Evolutionary conservation across 371 early-diverging fungal genomes (phyloP).

Genomic region (Lichtheimia ornata): DNA sequence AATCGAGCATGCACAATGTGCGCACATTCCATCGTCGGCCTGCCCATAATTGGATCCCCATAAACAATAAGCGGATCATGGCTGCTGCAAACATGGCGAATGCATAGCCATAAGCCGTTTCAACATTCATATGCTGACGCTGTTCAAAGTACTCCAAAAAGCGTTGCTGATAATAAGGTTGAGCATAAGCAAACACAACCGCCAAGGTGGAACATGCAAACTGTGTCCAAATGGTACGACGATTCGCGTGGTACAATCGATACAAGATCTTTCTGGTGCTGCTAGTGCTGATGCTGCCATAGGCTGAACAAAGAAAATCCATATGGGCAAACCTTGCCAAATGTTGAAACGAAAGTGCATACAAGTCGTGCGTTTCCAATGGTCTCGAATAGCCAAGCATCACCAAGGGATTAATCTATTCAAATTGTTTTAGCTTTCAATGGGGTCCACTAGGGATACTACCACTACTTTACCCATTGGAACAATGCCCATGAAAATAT

Average conservation of each 20-base stretch:
- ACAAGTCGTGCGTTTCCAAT: constrained; percentile 26
- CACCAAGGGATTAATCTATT: constrained; percentile 38
- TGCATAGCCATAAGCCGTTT: constrained; percentile 44
- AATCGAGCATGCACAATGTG: constrained; percentile 46
- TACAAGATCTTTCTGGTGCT: constrained; percentile 14
- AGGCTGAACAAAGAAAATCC: constrained; percentile 15
- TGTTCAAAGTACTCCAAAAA: constrained; percentile 44
- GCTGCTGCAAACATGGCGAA: constrained; percentile 49
- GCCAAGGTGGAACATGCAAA: constrained; percentile 37
- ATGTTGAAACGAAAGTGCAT: constrained; percentile 36
- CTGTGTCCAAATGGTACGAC: constrained; percentile 26
- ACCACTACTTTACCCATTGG: constrained; percentile 32
- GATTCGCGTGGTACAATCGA: constrained; percentile 31
- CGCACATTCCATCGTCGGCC: constrained; percentile 54
- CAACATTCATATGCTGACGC: constrained; percentile 22
- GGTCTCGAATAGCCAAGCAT: constrained; percentile 28
- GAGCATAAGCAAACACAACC: constrained; percentile 28
- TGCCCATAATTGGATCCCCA: constrained; percentile 44
- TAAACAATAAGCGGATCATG: constrained; percentile 35
- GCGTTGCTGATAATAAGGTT: constrained; percentile 49
- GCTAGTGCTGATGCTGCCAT: neutral
- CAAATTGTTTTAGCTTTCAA: neutral
- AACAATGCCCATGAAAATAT: constrained; percentile 37
- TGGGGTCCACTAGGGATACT: too few species aligned
- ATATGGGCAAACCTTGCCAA: constrained; percentile 23